Base-by-base conservation (phyloP, 495 filamentous ascomycete genomes). In the Trichoderma gamsii region DNA sequence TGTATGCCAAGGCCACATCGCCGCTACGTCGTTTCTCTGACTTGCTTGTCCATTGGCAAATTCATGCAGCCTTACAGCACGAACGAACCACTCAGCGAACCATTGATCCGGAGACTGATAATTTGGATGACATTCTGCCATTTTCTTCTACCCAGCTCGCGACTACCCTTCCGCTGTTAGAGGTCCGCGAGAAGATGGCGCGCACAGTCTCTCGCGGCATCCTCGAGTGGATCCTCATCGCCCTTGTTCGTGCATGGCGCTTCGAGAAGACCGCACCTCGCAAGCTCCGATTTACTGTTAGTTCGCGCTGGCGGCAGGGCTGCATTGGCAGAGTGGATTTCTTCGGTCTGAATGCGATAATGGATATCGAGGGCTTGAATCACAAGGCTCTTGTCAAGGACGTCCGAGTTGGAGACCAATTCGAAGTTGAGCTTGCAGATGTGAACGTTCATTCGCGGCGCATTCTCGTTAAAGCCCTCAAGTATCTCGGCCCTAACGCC, bases 21-120 rank as follows among this genome's bases (percentile, higher is more conserved):
- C 95, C 95, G 3, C 81, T 99, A 9, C 90, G 95, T 21, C 85
- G 95, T 38, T 97, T 88, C 77, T 78, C 79, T 18, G 95, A 99
- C 75, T 76, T 98, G 70, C 79, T 97, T n/a, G 81, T 85, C 0
- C 93, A 97, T 76, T 97, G 92, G 84, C 94, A 98, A 72, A 92
- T 99, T 70, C 89, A 96, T 76, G 88, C 92, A 0, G 89, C 89
- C 0, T 74, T 98, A 49, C 83, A 87, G 9, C 85, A 90, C 73
- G 92, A 95, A 78, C 77, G 82, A 23, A 76, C 79, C 41, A 80
- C 80, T 8, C 85, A 86, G 15, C 71, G 78, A 5, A 81, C 77
- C 27, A 82, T 91, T 29, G 70, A 68, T 52, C 68, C 67, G 43
- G 56, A 69, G n/a, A 59, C 72, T 23, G 63, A 72, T 16, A 51